These are phyloP conservation scores for Forsythia viridissima DNA, from an alignment of 257 asterid species.

Conservation along the genomic window DNA sequence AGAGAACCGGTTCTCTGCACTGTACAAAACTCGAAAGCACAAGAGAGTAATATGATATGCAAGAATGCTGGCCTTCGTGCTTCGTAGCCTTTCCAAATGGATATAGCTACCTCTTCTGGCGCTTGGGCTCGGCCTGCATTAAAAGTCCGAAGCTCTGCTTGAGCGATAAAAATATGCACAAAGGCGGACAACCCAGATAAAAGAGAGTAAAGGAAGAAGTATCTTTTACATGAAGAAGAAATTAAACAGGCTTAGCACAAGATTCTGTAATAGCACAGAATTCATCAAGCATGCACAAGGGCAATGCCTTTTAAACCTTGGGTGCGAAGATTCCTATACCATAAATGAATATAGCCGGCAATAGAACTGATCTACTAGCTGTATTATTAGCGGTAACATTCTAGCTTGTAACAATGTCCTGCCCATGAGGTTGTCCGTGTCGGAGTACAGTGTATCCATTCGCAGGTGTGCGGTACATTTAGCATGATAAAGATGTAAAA, in stretches of 20 bases:
- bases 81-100: not conserved
- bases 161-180: not conserved
- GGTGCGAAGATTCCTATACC: not conserved
- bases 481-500: not conserved
- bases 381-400: not conserved
- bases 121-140: conserved; percentile 47
- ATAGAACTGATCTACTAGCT: too few relatives aligned
- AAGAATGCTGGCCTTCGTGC: conserved; percentile 11
- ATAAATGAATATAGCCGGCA: not conserved
- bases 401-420: not conserved
- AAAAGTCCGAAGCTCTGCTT: not conserved
- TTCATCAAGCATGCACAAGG: not conserved
- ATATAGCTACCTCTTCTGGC: conserved; percentile 46
- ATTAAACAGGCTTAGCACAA: not conserved
- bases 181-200: not conserved
- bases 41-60: conserved; percentile 6
- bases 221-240: not conserved
- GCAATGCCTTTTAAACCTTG: not conserved
- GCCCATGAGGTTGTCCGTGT: not conserved
- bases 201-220: not conserved
- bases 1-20: conserved; percentile 30
- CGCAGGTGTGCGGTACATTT: not conserved
- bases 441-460: not conserved
- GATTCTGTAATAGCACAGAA: not conserved
- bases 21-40: conserved; percentile 29